phyloP scores from a whole-genome alignment of 495 filamentous ascomycete genomes.

The Talaromyces stipitatus region DNA sequence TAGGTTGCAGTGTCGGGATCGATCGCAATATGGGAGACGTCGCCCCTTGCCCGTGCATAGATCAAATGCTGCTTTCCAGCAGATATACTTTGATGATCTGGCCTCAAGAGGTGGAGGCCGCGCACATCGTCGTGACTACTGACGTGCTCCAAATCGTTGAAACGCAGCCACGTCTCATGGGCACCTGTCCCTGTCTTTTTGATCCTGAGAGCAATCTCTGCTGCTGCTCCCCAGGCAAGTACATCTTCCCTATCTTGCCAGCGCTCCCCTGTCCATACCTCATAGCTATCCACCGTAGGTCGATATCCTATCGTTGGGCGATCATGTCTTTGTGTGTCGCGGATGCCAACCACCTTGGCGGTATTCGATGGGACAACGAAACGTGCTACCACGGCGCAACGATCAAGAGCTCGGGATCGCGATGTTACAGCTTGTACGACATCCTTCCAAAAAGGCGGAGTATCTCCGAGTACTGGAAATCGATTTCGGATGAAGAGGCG shows the following conservation, averaged over 20 bases:
- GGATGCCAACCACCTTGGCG: conserved; percentile 21
- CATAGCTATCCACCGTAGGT: conserved; percentile 55
- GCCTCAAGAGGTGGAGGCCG: conserved; percentile 43
- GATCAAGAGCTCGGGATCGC: conserved; percentile 51
- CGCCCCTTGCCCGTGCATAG: conserved; percentile 30
- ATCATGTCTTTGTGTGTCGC: conserved; percentile 21
- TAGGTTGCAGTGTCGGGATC: conserved; percentile 16
- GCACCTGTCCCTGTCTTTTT: conserved; percentile 19
- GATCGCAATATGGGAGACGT: conserved; percentile 30
- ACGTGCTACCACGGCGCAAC: conserved; percentile 48
- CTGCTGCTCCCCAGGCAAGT: conserved; percentile 54
- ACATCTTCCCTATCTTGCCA: conserved; percentile 52
- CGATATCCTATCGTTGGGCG: conserved; percentile 59
- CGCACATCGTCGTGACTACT: conserved; percentile 61
- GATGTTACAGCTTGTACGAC: conserved; percentile 49
- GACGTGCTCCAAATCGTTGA: conserved; percentile 39
- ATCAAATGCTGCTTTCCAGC: conserved; percentile 29
- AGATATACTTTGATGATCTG: conserved; percentile 24
- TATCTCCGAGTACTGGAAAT: conserved; percentile 37
- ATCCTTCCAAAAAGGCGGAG: conserved; percentile 41
- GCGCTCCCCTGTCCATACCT: conserved; percentile 39
- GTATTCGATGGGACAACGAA: conserved; percentile 37
- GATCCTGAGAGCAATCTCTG: conserved; percentile 44
- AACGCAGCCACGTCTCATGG: conserved; percentile 38
- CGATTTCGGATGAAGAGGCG: conserved; percentile 42